These are phyloP conservation scores for Serpula lacrymans DNA, from an alignment of 768 basidiomycete genomes.

Conservation along the genomic window DNA sequence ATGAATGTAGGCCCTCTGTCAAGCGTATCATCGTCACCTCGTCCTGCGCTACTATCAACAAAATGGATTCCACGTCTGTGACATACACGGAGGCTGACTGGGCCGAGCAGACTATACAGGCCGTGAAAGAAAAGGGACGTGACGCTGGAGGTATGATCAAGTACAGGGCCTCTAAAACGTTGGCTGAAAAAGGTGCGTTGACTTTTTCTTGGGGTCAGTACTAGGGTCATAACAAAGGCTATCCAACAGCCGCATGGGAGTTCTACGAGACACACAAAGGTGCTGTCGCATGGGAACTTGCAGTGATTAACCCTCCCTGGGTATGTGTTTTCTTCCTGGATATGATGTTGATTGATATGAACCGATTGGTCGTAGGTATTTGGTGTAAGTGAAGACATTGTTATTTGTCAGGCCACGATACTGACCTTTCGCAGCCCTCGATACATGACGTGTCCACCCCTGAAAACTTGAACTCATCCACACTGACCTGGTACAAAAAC, in stretches of 20 bases:
- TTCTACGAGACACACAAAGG: conserved; percentile 41
- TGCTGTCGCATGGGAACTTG: conserved; percentile 47
- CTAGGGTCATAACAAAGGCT: not conserved
- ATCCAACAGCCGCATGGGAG: conserved; percentile 36
- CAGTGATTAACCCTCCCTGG: conserved; percentile 52
- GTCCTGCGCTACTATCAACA: conserved; percentile 30
- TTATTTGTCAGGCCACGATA: no score
- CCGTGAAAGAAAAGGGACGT: conserved; percentile 27
- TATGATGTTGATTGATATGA: no score
- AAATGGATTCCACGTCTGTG: not conserved
- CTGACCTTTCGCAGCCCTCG: conserved; percentile 25
- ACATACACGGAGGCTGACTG: conserved; percentile 22
- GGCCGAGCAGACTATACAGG: conserved; percentile 23
- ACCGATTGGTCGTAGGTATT: no score
- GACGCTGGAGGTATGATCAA: conserved; percentile 15
- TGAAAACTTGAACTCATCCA: conserved; percentile 35
- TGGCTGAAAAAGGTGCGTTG: conserved; percentile 36
- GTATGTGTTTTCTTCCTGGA: conserved; percentile 23
- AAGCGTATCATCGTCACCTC: conserved; percentile 24
- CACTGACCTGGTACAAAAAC: conserved; percentile 15
- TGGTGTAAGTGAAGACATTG: not conserved
- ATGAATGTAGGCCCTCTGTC: not conserved
- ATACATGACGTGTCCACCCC: conserved; percentile 21
- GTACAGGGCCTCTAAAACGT: conserved; percentile 31
- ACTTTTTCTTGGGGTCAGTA: not conserved